These are phyloP conservation scores for Cyclotella choctawhatcheeana DNA, from an alignment of 108 stramenopile species.

Conservation along the genomic window DNA sequence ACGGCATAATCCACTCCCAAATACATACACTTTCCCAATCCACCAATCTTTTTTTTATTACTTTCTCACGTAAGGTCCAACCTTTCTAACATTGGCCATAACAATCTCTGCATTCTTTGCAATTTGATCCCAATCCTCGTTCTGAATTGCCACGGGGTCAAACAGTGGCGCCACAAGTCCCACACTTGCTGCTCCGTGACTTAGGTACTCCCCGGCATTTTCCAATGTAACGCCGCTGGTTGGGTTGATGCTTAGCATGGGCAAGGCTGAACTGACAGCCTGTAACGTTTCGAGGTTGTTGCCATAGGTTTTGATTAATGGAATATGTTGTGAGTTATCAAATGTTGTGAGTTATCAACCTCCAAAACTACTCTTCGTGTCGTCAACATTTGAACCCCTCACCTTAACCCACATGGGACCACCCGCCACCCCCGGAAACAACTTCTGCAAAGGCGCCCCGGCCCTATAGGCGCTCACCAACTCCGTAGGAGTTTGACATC, in stretches of 20 bases:
- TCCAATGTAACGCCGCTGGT: slow-evolving; percentile 85
- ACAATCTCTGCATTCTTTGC: slow-evolving; percentile 83
- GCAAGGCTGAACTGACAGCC: slow-evolving; percentile 81
- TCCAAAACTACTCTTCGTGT: too few species aligned
- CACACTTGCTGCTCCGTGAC: slow-evolving; percentile 77
- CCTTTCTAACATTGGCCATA: slow-evolving; percentile 78
- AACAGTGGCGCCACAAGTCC: slow-evolving; percentile 88
- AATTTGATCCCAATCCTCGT: slow-evolving; percentile 78
- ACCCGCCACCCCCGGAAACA: slow-evolving; percentile 89
- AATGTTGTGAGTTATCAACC: too few species aligned
- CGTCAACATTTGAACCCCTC: too few species aligned
- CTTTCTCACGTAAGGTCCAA: slow-evolving; percentile 79
- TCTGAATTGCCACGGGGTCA: slow-evolving; percentile 72
- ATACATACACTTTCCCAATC: neutral
- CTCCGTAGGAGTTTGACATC: slow-evolving; percentile 90
- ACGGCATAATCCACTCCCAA: neutral
- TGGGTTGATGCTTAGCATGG: slow-evolving; percentile 84
- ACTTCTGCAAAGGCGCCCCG: slow-evolving; percentile 87
- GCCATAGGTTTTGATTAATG: too few species aligned
- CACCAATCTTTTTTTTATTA: slow-evolving; percentile 18
- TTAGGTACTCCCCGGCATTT: slow-evolving; percentile 81
- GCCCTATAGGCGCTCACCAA: slow-evolving; percentile 69
- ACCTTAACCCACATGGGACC: slow-evolving; percentile 86
- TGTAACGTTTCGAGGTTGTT: too few species aligned
- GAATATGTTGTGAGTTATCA: too few species aligned